These are phyloP conservation scores for Physocladia obscura DNA, from an alignment of 192 early-diverging fungal species.

Conservation along the genomic window DNA sequence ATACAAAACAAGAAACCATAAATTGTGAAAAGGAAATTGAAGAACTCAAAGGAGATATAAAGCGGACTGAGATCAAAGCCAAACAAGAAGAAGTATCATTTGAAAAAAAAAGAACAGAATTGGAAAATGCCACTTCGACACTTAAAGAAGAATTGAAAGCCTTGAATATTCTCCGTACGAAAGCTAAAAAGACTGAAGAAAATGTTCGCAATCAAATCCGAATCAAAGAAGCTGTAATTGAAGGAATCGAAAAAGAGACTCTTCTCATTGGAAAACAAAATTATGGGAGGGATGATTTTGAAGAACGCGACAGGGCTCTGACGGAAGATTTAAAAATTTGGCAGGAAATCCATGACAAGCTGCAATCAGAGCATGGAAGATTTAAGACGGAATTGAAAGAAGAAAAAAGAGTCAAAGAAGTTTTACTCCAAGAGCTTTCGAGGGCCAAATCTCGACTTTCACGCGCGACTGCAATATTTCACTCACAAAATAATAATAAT, in stretches of 20 bases:
- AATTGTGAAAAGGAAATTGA: conserved; percentile 9
- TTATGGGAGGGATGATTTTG: conserved; percentile 7
- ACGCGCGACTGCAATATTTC: background rate
- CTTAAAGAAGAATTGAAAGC: conserved; percentile 19
- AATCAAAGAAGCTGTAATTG: conserved; percentile 27
- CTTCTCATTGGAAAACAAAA: background rate
- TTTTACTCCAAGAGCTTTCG: conserved; percentile 24
- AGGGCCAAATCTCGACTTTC: background rate
- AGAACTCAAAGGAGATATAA: conserved; percentile 1
- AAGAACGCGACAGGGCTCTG: conserved; percentile 9
- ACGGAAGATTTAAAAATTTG: conserved; percentile 20
- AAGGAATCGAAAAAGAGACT: conserved; percentile 20
- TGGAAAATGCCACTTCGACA: conserved; percentile 17
- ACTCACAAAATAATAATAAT: background rate
- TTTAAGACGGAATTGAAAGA: conserved; percentile 24
- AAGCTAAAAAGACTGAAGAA: conserved; percentile 20
- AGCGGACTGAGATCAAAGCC: background rate
- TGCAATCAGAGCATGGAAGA: conserved; percentile 12
- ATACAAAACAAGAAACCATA: background rate
- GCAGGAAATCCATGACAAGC: conserved; percentile 22
- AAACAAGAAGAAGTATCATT: conserved; percentile 21
- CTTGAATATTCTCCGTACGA: conserved; percentile 10
- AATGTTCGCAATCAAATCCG: conserved; percentile 16
- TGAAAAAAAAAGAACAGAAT: conserved; percentile 14
- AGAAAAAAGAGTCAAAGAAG: conserved; percentile 27